A percentile compares a stretch with the other conserved stretches of the same genome.
These are phyloP conservation scores for Decorospora gaudefroyi DNA, from an alignment of 2,329 filamentous ascomycete genomes.

Conservation along the genomic window DNA sequence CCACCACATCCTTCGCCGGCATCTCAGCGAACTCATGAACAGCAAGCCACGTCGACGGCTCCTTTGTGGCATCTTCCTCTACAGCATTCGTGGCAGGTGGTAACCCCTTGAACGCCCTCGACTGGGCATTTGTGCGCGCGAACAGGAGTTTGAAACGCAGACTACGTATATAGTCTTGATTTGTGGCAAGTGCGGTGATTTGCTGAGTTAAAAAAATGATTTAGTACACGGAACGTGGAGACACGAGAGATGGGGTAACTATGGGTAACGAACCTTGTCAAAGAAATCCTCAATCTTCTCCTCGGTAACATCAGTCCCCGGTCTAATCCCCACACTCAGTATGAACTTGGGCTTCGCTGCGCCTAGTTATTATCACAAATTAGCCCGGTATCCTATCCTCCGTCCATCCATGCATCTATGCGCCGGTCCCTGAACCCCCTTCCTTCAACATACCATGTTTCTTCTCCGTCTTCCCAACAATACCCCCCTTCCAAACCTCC, in stretches of 20 bases:
- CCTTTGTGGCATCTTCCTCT: no score
- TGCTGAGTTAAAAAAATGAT: slow-evolving; percentile 11
- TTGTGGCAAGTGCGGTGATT: slow-evolving; percentile 16
- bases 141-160: slow-evolving; percentile 31
- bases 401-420: no score
- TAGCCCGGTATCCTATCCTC: no score
- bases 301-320: slow-evolving; percentile 13
- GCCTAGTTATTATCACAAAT: no score
- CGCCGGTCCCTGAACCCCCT: no score
- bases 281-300: slow-evolving; percentile 22
- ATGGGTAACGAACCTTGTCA: slow-evolving; percentile 6
- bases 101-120: slow-evolving; percentile 35
- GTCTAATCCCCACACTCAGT: slow-evolving; percentile 24
- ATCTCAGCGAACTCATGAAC: slow-evolving; percentile 33
- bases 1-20: background rate
- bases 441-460: slow-evolving; percentile 1
- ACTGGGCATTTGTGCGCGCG: slow-evolving; percentile 40
- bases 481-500: slow-evolving; percentile 33
- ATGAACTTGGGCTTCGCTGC: no score
- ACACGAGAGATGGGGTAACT: no score
- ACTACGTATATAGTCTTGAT: slow-evolving; percentile 29
- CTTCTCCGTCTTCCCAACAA: slow-evolving; percentile 18
- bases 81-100: no score
- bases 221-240: background rate
- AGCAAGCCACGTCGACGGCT: slow-evolving; percentile 34